Conservation (phyloP, 2,329 filamentous ascomycete genomes). For the Fusarium sp. region DNA sequence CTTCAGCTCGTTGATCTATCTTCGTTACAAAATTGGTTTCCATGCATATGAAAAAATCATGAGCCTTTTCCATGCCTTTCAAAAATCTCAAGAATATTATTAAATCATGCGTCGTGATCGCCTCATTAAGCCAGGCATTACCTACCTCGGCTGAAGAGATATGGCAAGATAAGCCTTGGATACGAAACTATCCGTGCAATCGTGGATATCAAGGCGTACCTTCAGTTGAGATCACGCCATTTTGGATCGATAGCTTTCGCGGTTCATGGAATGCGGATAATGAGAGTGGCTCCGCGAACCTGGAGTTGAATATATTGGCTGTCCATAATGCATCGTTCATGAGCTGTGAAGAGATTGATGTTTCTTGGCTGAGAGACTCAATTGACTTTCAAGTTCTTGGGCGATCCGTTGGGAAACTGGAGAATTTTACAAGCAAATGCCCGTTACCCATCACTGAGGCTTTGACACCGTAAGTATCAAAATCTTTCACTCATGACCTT, state of each 20-base stretch:
- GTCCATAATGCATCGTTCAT: neutral
- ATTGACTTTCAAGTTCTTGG: neutral
- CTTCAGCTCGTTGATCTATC: neutral
- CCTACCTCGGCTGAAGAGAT: neutral
- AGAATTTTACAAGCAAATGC: neutral
- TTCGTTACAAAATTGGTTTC: too few species aligned
- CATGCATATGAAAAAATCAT: neutral
- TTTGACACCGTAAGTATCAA: neutral
- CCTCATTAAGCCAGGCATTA: neutral
- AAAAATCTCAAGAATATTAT: neutral
- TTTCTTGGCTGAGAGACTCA: neutral
- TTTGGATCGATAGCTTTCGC: neutral
- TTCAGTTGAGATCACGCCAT: neutral
- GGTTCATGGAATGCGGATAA: neutral
- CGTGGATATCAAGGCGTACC: too few species aligned
- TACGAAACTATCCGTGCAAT: neutral
- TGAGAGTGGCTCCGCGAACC: neutral
- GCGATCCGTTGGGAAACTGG: neutral
- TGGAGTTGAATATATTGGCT: neutral
- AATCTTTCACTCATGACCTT: fast-evolving
- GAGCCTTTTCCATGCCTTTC: neutral
- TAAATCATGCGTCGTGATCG: neutral
- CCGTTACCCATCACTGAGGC: neutral
- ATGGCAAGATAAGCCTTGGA: neutral
- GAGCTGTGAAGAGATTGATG: neutral